Evolutionary conservation across 345 rosid genomes (phyloP).

Genomic region (Gossypium stocksii): DNA sequence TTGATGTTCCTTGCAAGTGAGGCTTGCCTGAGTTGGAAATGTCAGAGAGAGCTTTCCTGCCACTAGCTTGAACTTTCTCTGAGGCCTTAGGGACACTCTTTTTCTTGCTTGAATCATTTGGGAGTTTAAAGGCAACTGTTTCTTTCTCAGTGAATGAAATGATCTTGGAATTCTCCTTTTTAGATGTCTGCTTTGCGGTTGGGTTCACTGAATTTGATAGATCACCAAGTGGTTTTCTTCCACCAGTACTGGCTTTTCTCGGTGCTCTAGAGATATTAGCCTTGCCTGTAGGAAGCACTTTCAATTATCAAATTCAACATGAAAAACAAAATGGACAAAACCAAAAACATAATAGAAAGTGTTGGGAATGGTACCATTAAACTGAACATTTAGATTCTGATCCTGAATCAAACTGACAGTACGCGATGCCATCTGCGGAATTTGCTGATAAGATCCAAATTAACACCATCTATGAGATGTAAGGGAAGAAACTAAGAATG

Average conservation of each 20-base stretch:
- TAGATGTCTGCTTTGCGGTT: conserved; percentile 13
- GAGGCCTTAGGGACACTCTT: conserved; percentile 26
- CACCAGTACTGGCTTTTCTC: conserved; percentile 14
- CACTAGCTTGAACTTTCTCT: conserved; percentile 1
- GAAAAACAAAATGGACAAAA: not conserved
- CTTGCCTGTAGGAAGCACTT: conserved; percentile 14
- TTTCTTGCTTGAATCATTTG: conserved; percentile 31
- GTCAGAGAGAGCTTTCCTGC: not conserved
- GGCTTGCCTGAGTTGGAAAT: conserved; percentile 23
- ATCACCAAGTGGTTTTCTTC: conserved; percentile 4
- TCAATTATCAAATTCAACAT: conserved; percentile 12
- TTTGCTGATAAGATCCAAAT: not conserved
- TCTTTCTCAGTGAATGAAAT: conserved; percentile 24
- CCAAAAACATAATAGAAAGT: not conserved
- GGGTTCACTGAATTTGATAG: not conserved
- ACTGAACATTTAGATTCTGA: conserved; percentile 33
- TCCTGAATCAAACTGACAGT: conserved; percentile 32
- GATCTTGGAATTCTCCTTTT: conserved; percentile 28
- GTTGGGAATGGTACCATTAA: not conserved
- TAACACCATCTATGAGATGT: not conserved
- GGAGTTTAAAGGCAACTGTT: conserved; percentile 12
- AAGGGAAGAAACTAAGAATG: not conserved
- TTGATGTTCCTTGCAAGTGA: conserved; percentile 26
- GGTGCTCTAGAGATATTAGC: conserved; percentile 14
- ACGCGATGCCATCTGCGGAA: conserved; percentile 33